Evolutionary conservation across 1,284 basidiomycete genomes (phyloP).

Genomic region (Leccinum huronense): DNA sequence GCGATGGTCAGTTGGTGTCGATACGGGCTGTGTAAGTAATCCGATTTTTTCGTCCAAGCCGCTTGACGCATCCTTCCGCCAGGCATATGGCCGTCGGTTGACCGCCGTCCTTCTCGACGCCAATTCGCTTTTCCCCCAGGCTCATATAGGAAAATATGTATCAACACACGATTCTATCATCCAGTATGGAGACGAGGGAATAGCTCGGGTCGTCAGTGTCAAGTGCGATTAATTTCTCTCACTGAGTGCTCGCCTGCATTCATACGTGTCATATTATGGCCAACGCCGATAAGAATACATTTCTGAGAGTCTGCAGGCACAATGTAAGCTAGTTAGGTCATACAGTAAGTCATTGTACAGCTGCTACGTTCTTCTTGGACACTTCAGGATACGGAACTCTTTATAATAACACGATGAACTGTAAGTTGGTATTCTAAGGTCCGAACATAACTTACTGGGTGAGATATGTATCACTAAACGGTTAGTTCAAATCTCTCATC

Average conservation of each 20-base stretch:
- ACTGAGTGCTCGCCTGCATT: background rate
- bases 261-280: constrained; percentile 7
- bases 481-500: no score
- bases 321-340: background rate
- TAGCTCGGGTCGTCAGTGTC: constrained; percentile 37
- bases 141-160: background rate
- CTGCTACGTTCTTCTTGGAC: no score
- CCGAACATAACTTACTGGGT: no score
- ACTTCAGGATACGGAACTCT: no score
- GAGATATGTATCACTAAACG: no score
- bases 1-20: constrained; percentile 77
- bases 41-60: background rate
- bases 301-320: background rate
- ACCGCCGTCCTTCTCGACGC: constrained; percentile 57
- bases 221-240: constrained; percentile 25
- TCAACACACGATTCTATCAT: constrained; percentile 15
- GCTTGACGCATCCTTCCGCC: constrained; percentile 6
- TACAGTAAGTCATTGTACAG: no score
- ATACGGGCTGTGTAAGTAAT: constrained; percentile 73
- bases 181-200: constrained; percentile 34
- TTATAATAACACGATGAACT: no score
- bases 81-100: constrained; percentile 53
- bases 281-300: background rate
- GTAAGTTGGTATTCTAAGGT: no score
- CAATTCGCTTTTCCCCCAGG: constrained; percentile 14